Evolutionary conservation across 2,329 filamentous ascomycete genomes (phyloP).

Genomic region (Clonostachys rosea): DNA sequence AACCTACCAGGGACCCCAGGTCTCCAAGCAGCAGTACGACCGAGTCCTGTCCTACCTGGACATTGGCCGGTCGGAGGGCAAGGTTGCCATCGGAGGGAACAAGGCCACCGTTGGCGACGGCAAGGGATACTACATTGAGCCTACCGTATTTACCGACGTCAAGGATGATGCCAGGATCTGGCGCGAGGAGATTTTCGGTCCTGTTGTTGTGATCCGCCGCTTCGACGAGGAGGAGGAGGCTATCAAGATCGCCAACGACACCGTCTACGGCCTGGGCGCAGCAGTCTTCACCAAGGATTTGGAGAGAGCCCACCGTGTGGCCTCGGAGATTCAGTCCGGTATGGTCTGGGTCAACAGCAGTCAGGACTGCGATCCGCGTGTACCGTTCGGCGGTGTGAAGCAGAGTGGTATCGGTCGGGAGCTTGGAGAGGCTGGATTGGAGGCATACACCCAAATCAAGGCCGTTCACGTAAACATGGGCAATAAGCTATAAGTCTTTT

Average conservation of each 20-base stretch:
- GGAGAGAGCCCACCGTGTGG: conserved; percentile 21
- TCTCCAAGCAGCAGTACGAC: conserved; percentile 59
- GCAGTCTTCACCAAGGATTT: conserved; percentile 50
- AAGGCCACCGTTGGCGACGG: neutral
- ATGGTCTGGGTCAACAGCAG: conserved; percentile 27
- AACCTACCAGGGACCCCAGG: conserved; percentile 27
- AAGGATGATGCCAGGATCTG: conserved; percentile 10
- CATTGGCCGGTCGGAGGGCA: conserved; percentile 1
- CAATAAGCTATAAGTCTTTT: neutral
- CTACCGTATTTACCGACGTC: conserved; percentile 15
- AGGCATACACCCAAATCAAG: conserved; percentile 8
- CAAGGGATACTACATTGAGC: conserved; percentile 5
- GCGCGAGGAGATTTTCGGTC: conserved; percentile 17
- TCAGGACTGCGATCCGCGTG: conserved; percentile 11
- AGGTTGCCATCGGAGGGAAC: neutral
- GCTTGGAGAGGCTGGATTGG: conserved; percentile 8
- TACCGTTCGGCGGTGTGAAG: conserved; percentile 42
- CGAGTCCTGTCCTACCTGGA: conserved; percentile 61
- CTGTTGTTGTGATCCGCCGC: conserved; percentile 10
- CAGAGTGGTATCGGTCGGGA: conserved; percentile 50
- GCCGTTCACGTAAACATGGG: conserved; percentile 4
- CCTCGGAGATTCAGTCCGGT: conserved; percentile 46
- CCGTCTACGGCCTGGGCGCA: conserved; percentile 45
- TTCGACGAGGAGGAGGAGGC: conserved; percentile 15
- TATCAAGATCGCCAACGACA: conserved; percentile 21